Evolutionary conservation across 2,329 filamentous ascomycete species (phyloP).

Genomic region (Alternaria burnsii): DNA sequence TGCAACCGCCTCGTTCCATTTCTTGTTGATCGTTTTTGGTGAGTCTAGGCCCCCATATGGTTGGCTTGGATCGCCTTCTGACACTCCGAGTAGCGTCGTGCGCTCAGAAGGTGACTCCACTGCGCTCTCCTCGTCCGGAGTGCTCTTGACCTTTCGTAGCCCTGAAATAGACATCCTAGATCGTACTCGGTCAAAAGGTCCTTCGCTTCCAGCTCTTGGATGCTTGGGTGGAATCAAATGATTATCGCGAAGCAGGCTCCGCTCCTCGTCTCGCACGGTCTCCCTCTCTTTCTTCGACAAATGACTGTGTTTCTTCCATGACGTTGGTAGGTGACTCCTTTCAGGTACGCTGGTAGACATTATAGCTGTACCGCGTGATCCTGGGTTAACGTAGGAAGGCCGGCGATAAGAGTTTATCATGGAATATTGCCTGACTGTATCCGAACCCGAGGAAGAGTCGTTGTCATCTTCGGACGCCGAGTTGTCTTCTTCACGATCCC

Average conservation of each 20-base stretch:
- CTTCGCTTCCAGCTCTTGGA: constrained; percentile 49
- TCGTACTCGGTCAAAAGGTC: constrained; percentile 35
- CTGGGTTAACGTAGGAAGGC: constrained; percentile 78
- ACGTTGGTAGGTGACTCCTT: constrained; percentile 29
- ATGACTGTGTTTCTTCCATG: constrained; percentile 50
- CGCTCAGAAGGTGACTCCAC: constrained; percentile 51
- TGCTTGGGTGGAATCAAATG: constrained; percentile 64
- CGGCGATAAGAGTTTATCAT: constrained; percentile 75
- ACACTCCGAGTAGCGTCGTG: constrained; percentile 57
- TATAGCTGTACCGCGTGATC: constrained; percentile 74
- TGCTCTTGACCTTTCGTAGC: constrained; percentile 40
- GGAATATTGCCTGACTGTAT: constrained; percentile 58
- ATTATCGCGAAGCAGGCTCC: constrained; percentile 67
- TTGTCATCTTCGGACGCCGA: constrained; percentile 67
- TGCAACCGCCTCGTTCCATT: constrained; percentile 74
- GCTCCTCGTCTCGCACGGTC: constrained; percentile 64
- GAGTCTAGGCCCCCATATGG: constrained; percentile 59
- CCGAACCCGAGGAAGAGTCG: constrained; percentile 55
- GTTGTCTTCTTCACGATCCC: constrained; percentile 47
- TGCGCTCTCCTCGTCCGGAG: constrained; percentile 44
- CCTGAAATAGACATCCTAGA: constrained; percentile 42
- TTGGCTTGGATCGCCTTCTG: constrained; percentile 45
- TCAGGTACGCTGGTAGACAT: constrained; percentile 64
- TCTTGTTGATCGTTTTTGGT: constrained; percentile 55
- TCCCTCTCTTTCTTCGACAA: constrained; percentile 63